These are phyloP conservation scores for Ustilago sp. DNA, from an alignment of 1,284 basidiomycete species.

Conservation along the genomic window DNA sequence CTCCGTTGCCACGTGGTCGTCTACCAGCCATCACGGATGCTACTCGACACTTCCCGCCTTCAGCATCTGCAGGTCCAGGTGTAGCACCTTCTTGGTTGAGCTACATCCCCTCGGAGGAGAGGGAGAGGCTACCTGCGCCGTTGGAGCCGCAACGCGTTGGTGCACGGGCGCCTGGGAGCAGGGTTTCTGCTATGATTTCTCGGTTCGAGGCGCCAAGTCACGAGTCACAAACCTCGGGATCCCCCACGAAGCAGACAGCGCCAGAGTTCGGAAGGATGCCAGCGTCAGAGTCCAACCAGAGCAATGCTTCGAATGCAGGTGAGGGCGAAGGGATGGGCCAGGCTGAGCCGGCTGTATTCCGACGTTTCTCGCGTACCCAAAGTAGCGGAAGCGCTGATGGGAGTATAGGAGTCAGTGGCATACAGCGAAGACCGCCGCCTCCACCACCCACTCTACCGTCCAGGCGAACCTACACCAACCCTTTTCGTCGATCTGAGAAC, in stretches of 20 bases:
- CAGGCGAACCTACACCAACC: conserved; percentile 11
- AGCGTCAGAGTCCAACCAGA: conserved; percentile 8
- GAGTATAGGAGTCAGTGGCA: too few relatives aligned
- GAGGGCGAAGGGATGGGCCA: background rate
- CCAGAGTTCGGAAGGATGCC: background rate
- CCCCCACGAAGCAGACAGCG: conserved; percentile 10
- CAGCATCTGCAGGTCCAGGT: conserved; percentile 26
- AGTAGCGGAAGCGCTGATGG: background rate
- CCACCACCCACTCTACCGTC: conserved; percentile 21
- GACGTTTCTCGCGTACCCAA: conserved; percentile 22
- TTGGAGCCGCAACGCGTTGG: conserved; percentile 30
- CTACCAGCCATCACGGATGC: conserved; percentile 61
- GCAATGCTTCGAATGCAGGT: background rate
- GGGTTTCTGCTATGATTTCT: conserved; percentile 50
- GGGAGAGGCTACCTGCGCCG: conserved; percentile 35
- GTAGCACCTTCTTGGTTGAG: conserved; percentile 45
- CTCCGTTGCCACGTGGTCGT: conserved; percentile 53
- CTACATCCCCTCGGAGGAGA: conserved; percentile 48
- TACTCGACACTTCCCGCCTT: conserved; percentile 61
- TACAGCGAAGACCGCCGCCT: conserved; percentile 31
- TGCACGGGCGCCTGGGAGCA: conserved; percentile 23
- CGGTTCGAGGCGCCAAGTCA: conserved; percentile 30
- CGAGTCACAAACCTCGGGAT: conserved; percentile 5
- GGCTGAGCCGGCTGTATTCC: conserved; percentile 23
- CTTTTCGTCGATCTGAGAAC: conserved; percentile 8